A percentile compares a stretch with the other conserved stretches of the same genome.
phyloP scores from a whole-genome alignment of 805 yeast genomes.

The Zygosaccharomyces rouxii region DNA sequence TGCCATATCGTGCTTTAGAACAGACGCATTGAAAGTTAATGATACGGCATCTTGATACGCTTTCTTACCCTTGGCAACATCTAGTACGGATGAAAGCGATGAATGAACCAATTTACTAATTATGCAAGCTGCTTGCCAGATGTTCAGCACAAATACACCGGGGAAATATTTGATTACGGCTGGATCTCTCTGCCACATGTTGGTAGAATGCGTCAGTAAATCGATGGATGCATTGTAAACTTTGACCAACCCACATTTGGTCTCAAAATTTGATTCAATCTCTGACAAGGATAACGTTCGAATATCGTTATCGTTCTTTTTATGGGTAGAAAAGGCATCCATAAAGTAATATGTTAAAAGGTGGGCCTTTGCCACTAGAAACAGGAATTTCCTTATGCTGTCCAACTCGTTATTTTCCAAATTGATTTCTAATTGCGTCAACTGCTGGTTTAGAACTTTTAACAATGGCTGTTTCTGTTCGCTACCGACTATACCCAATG shows the following conservation, averaged over 20 bases:
- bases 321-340: constrained; percentile 36
- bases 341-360: constrained; percentile 76
- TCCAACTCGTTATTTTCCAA: constrained; percentile 51
- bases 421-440: constrained; percentile 64
- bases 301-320: constrained; percentile 6
- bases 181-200: constrained; percentile 55
- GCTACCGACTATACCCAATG: constrained; percentile 59
- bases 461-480: constrained; percentile 72
- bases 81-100: constrained; percentile 59
- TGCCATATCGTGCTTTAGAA: constrained; percentile 87
- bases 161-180: constrained; percentile 75
- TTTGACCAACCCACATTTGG: constrained; percentile 67
- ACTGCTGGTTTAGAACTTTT: constrained; percentile 62
- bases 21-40: constrained; percentile 72
- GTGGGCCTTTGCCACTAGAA: constrained; percentile 75
- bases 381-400: constrained; percentile 62
- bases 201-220: constrained; percentile 60
- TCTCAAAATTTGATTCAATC: constrained; percentile 45
- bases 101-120: constrained; percentile 78
- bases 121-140: constrained; percentile 91
- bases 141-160: constrained; percentile 68
- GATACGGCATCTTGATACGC: constrained; percentile 64
- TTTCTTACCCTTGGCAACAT: constrained; percentile 64
- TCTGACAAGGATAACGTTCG: constrained; percentile 15
- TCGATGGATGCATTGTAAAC: constrained; percentile 77